A percentile compares a stretch with the other conserved stretches of the same genome.
phyloP scores from a whole-genome alignment of 768 basidiomycete species.

The Russula ochroleuca region DNA sequence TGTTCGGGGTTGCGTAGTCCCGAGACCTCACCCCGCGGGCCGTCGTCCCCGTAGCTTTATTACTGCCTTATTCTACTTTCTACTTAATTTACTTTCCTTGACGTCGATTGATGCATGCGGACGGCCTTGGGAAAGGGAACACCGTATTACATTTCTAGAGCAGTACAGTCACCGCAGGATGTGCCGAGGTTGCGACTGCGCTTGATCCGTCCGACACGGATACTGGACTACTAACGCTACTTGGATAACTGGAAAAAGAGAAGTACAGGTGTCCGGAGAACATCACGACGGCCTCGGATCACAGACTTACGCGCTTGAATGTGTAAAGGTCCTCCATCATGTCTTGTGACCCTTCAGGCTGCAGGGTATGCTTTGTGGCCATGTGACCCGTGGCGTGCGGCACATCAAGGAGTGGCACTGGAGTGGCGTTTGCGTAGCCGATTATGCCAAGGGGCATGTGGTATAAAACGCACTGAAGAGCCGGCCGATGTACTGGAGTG shows the following conservation, averaged over 20 bases:
- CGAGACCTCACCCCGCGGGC: no score
- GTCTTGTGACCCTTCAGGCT: neutral
- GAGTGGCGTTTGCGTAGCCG: neutral
- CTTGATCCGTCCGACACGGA: constrained; percentile 4
- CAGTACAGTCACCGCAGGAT: neutral
- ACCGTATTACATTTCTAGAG: no score
- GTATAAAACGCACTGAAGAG: neutral
- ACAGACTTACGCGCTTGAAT: neutral
- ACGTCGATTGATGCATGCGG: neutral
- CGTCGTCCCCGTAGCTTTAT: no score
- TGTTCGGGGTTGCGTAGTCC: no score
- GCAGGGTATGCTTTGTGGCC: neutral
- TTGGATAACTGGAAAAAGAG: neutral
- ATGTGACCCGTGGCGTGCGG: neutral
- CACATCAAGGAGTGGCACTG: neutral
- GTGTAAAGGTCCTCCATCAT: neutral
- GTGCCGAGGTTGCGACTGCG: neutral
- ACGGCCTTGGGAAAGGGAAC: neutral
- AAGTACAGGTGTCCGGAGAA: neutral
- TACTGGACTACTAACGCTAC: neutral
- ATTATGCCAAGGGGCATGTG: neutral
- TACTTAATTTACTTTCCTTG: neutral
- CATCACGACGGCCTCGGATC: neutral
- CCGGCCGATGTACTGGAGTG: neutral
- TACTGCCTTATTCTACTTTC: neutral